Base-by-base conservation (phyloP, 139 green algal genomes). In the Chlamydomonas sp. region DNA sequence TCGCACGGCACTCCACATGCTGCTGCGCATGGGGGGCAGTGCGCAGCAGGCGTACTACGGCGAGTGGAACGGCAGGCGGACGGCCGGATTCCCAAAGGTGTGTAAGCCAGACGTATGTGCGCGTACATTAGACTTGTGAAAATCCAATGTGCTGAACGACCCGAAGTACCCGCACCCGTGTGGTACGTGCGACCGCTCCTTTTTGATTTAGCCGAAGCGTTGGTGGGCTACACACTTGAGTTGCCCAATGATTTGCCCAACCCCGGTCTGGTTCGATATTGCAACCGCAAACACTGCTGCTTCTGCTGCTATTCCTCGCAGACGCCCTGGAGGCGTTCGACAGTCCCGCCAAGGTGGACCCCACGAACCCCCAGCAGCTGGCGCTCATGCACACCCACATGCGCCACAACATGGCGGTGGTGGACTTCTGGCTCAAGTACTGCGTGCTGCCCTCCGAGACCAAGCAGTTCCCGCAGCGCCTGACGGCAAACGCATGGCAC, bases 341-440 rank as follows among this genome's bases (percentile, higher is more conserved):
- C 68, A 49, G 31, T 58, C 89, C 87, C 12, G 15, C 8, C 18
- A 94, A 94, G 84, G 60, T 95, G 18, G 92, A 95, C 75, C 64
- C 81, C 61, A 92, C 49, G 91, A 94, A 94, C 77, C 16, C 10
- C 0, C 72, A 80, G 63, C 89, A 91, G 76, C 58, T 94, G 88
- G 82, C 89, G 31, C 18, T 85, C 10, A 20, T 92, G 79, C 82
- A 89, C 80, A 7, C 20, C 2, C 69, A 85, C 58, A 90, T 93
- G 60, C 79, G 72, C 78, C 85, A 92, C 89, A 95, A 94, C 90
- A 91, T 92, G 84, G 79, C 77, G 1, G 77, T 67, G 0, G 79
- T 94, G 0, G 84, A 91, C 88, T 93, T 94, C 87, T 95, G 81
- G 80, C 91, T 95, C 15, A 77, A 83, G 62, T 88, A 58, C 83